Evolutionary conservation across 2,329 filamentous ascomycete species (phyloP).

Genomic region (Trichoderma polysporum): DNA sequence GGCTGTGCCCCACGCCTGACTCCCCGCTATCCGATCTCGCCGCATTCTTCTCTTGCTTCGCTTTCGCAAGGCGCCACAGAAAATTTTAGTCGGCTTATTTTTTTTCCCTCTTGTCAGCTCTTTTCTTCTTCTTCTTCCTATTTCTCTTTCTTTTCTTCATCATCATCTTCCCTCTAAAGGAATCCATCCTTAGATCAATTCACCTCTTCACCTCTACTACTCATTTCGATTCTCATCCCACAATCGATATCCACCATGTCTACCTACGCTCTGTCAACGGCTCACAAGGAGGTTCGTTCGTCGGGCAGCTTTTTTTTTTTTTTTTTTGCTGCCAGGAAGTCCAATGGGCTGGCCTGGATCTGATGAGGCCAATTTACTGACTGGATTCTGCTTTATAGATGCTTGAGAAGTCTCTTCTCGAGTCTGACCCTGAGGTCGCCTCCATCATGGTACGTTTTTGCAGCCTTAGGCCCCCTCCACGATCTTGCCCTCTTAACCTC

Average conservation of each 20-base stretch:
- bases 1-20: slow-evolving; percentile 9
- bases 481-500: background rate
- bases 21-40: slow-evolving; percentile 25
- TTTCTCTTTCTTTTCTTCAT: slow-evolving; percentile 2
- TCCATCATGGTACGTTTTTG: slow-evolving; percentile 79
- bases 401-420: slow-evolving; percentile 91
- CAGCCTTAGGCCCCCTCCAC: background rate
- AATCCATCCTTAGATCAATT: background rate
- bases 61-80: slow-evolving; percentile 16
- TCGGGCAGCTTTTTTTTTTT: slow-evolving; percentile 19
- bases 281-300: slow-evolving; percentile 54
- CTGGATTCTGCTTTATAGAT: slow-evolving; percentile 56
- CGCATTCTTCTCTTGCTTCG: background rate
- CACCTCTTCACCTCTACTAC: background rate
- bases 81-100: slow-evolving; percentile 18
- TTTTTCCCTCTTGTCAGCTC: background rate
- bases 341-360: background rate
- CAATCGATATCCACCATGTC: slow-evolving; percentile 42
- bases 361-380: slow-evolving; percentile 21
- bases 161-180: background rate
- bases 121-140: slow-evolving; percentile 5
- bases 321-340: background rate
- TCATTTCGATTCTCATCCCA: background rate
- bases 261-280: slow-evolving; percentile 53
- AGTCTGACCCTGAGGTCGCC: slow-evolving; percentile 90